phyloP scores from a whole-genome alignment of 2,329 filamentous ascomycete species.

The Pseudodiploospora longispora region DNA sequence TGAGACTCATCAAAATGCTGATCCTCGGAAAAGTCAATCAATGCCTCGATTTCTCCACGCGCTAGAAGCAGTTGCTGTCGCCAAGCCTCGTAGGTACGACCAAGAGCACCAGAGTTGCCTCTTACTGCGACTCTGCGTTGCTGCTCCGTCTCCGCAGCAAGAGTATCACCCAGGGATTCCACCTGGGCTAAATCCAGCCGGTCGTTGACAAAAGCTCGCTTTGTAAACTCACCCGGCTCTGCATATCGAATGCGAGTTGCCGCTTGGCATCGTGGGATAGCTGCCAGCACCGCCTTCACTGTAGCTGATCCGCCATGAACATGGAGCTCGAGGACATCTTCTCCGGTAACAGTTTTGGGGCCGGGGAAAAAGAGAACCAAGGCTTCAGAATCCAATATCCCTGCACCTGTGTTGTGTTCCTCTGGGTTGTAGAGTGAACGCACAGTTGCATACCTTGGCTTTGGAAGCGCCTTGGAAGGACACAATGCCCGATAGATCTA shows the following conservation, averaged over 20 bases:
- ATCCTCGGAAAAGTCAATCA: slow-evolving; percentile 96
- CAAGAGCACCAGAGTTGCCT: slow-evolving; percentile 62
- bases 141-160: slow-evolving; percentile 76
- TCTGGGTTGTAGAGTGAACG: slow-evolving; percentile 60
- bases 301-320: slow-evolving; percentile 89
- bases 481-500: slow-evolving; percentile 46
- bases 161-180: slow-evolving; percentile 54
- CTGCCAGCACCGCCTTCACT: slow-evolving; percentile 74
- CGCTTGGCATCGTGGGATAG: slow-evolving; percentile 52
- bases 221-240: slow-evolving; percentile 92
- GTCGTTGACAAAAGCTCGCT: slow-evolving; percentile 80
- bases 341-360: slow-evolving; percentile 80
- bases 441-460: slow-evolving; percentile 56
- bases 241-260: slow-evolving; percentile 63
- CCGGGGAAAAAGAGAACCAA: slow-evolving; percentile 75
- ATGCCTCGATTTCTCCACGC: slow-evolving; percentile 82
- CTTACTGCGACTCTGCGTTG: slow-evolving; percentile 81
- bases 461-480: slow-evolving; percentile 35
- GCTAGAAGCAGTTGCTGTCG: slow-evolving; percentile 67
- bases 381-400: slow-evolving; percentile 70
- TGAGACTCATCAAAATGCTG: slow-evolving; percentile 93
- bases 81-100: slow-evolving; percentile 76
- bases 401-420: slow-evolving; percentile 10
- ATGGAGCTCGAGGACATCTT: slow-evolving; percentile 87
- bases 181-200: slow-evolving; percentile 81